Conservation (phyloP, 495 filamentous ascomycete species). For the Neurospora hispaniola region DNA sequence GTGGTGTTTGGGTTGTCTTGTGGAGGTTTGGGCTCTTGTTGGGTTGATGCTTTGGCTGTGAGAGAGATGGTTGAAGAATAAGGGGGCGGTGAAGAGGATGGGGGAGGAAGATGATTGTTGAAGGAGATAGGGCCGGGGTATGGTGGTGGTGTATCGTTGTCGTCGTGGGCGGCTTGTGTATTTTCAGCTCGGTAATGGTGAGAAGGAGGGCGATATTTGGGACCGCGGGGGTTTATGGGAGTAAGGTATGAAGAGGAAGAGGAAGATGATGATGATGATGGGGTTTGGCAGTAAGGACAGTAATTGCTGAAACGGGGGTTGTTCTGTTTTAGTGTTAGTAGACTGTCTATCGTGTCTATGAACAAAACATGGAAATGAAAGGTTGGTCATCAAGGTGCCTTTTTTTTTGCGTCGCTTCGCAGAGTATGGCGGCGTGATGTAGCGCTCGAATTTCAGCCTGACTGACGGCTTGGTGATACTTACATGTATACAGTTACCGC, state of each 20-base stretch:
- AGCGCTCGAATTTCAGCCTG: background rate
- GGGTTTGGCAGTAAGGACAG: constrained; percentile 47
- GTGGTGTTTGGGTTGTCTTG: too few relatives aligned
- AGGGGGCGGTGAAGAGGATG: constrained; percentile 33
- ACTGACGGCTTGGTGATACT: constrained; percentile 2
- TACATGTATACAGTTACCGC: constrained; percentile 55
- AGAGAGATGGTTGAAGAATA: background rate
- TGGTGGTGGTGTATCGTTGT: constrained; percentile 35
- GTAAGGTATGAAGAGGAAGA: constrained; percentile 19
- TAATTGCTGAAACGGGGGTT: constrained; percentile 62
- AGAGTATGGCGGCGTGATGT: background rate
- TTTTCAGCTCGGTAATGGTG: constrained; percentile 26
- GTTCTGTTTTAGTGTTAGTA: constrained; percentile 24
- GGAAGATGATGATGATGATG: constrained; percentile 33
- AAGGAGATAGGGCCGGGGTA: constrained; percentile 24
- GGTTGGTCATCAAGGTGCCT: background rate
- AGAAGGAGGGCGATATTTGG: constrained; percentile 5
- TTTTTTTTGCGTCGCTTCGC: background rate
- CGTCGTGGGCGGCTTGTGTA: constrained; percentile 20
- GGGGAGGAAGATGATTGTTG: constrained; percentile 7
- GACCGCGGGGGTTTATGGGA: constrained; percentile 14
- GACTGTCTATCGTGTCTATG: background rate
- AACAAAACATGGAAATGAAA: background rate
- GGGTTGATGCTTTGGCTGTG: background rate
- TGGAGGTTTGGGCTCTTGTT: background rate